A percentile compares a stretch with the other conserved stretches of the same genome.
Conservation (phyloP, 768 basidiomycete genomes). For the Russula ochroleuca region DNA sequence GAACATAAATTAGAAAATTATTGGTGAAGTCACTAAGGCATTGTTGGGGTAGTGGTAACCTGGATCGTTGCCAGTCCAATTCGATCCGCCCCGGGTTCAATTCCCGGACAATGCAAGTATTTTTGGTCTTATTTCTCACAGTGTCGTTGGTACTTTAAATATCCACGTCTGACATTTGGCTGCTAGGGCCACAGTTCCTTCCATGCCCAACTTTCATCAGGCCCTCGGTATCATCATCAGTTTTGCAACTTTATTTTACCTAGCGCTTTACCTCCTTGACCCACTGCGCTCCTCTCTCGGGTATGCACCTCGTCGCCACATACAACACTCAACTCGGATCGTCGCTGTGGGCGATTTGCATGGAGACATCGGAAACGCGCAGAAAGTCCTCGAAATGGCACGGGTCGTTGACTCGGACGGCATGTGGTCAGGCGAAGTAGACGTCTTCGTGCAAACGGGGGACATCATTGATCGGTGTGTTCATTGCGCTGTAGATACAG, state of each 20-base stretch:
- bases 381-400: conserved; percentile 74
- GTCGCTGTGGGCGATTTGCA: conserved; percentile 92
- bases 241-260: not conserved
- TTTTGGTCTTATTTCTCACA: not conserved
- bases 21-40: not conserved
- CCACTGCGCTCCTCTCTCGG: not conserved
- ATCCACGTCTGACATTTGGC: too few relatives aligned
- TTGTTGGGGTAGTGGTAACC: conserved; percentile 29
- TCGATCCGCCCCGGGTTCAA: conserved; percentile 28
- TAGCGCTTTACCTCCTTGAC: not conserved
- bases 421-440: conserved; percentile 77
- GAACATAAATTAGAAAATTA: not conserved
- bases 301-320: not conserved
- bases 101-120: conserved; percentile 24
- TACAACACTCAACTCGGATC: conserved; percentile 44
- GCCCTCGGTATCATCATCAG: conserved; percentile 6
- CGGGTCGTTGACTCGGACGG: conserved; percentile 66
- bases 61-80: conserved; percentile 27
- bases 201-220: conserved; percentile 29
- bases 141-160: too few relatives aligned
- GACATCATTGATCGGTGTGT: conserved; percentile 88
- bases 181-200: not conserved
- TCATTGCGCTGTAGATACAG: not conserved
- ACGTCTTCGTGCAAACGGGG: conserved; percentile 91
- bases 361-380: conserved; percentile 79